Base-by-base conservation (phyloP, 805 yeast species). In the Ogataea salicorniae region DNA sequence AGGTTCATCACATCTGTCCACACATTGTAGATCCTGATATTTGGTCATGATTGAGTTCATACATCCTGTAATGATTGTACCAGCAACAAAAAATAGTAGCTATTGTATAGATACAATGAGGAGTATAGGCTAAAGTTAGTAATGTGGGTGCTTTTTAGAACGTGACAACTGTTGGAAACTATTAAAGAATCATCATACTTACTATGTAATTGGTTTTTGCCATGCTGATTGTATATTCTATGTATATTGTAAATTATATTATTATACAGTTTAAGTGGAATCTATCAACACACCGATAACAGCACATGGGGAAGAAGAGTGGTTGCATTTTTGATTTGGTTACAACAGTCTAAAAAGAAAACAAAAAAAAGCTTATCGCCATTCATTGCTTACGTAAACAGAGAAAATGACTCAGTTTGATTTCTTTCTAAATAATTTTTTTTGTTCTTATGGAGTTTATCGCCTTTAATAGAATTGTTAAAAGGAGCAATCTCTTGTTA, bases 1-100 rank as follows among this genome's bases (percentile, higher is more conserved):
- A 6, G 78, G 74, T 41, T 64, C 66, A 34, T 66, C 64, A 61
- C 89, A 83, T 58, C 78, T 61, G 15, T 60, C 68, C 5, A 86
- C 84, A 64, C 88, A 83, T 59, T 83, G 88, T 58, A 81, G 76
- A 60, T 87, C 94, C 60, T 87, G 94, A 59, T 66, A 80, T 62
- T 87, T 87, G 17, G 92, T 84, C 52, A 84, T 73, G 41, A 87
- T 69, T 11, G 94, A 84, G 69, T 87, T 87, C 54, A 81, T 63
- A 46, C 87, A 80, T 14, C 95, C 95, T 4, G 87, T 75, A 15
- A 79, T 64, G 34, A 87, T 69, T 38, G 87, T 80, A 4, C 88
- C 87, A 0, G 63, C 51, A 1, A 63, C 66, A n/a, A 69, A 45
- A 2, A 64, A 31, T 14, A 71, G 56, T 23, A 72, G 43, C 70